phyloP scores from a whole-genome alignment of 148 eudicot species.

The Limonium bicolor region DNA sequence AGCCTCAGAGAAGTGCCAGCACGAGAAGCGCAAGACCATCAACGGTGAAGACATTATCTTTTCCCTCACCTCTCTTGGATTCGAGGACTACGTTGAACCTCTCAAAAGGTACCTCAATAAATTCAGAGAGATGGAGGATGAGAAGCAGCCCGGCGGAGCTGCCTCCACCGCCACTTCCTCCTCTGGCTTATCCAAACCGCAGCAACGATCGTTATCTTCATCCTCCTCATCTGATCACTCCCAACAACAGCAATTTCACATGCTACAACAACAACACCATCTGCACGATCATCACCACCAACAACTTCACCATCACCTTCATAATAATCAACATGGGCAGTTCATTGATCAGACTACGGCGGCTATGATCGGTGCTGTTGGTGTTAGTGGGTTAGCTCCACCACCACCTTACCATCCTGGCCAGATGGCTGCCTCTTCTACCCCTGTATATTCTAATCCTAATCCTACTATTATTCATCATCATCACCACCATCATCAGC shows the following conservation, averaged over 20 bases:
- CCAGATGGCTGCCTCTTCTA: background rate
- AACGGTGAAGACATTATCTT: slow-evolving; percentile 64
- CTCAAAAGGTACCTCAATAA: slow-evolving; percentile 37
- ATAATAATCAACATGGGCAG: slow-evolving; percentile 10
- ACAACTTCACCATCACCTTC: slow-evolving; percentile 11
- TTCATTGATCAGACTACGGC: too few relatives aligned
- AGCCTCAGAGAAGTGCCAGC: slow-evolving; percentile 63
- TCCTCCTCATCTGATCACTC: too few relatives aligned
- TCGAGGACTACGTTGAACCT: slow-evolving; percentile 55
- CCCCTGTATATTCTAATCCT: too few relatives aligned
- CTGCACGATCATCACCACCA: slow-evolving; percentile 8
- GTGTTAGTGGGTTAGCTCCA: background rate
- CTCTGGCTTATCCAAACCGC: too few relatives aligned
- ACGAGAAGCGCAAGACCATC: slow-evolving; percentile 69
- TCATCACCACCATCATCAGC: too few relatives aligned
- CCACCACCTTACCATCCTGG: too few relatives aligned
- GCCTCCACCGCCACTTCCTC: too few relatives aligned
- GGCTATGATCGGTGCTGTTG: background rate
- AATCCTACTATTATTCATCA: too few relatives aligned
- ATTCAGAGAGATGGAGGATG: slow-evolving; percentile 53
- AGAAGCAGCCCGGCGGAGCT: too few relatives aligned
- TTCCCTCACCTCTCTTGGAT: slow-evolving; percentile 57
- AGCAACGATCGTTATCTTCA: too few relatives aligned
- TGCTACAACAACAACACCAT: slow-evolving; percentile 19
- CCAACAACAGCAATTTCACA: too few relatives aligned